A percentile compares a stretch with the other conserved stretches of the same genome.
These are phyloP conservation scores for Yamadazyma olivae DNA, from an alignment of 805 yeast species.

Conservation along the genomic window DNA sequence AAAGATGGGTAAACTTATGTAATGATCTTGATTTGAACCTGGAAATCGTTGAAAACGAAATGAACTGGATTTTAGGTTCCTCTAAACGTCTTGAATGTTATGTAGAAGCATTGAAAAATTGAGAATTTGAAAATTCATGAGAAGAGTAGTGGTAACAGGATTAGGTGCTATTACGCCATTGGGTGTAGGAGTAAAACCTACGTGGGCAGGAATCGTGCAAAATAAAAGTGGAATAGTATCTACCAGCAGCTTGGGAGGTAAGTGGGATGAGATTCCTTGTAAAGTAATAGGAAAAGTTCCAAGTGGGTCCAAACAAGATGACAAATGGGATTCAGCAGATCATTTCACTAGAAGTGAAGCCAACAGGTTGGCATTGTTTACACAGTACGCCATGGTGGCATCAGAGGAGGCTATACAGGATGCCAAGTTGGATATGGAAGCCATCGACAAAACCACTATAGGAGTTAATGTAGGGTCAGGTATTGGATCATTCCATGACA, in stretches of 20 bases:
- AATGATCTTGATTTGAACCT: slow-evolving; percentile 18
- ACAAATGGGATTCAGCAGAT: slow-evolving; percentile 50
- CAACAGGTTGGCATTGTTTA: slow-evolving; percentile 64
- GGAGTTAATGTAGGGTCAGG: slow-evolving; percentile 94
- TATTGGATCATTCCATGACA: slow-evolving; percentile 80
- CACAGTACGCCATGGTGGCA: slow-evolving; percentile 78
- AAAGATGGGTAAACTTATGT: slow-evolving; percentile 29
- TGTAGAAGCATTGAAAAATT: slow-evolving; percentile 7
- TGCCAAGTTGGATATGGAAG: slow-evolving; percentile 46
- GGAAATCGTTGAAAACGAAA: slow-evolving; percentile 21
- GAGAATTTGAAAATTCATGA: slow-evolving; percentile 8
- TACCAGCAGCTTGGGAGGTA: slow-evolving; percentile 39
- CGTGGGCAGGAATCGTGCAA: slow-evolving; percentile 54
- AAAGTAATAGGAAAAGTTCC: slow-evolving; percentile 78
- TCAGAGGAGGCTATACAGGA: slow-evolving; percentile 74
- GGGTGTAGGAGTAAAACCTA: slow-evolving; percentile 59
- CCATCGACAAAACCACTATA: slow-evolving; percentile 33
- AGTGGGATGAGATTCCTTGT: slow-evolving; percentile 58
- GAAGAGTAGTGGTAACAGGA: slow-evolving; percentile 89
- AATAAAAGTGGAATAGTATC: slow-evolving; percentile 60
- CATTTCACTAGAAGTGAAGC: slow-evolving; percentile 49
- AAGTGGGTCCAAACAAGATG: slow-evolving; percentile 38
- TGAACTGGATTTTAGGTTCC: slow-evolving; percentile 40
- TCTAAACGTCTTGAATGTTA: slow-evolving; percentile 33
- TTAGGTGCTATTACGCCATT: slow-evolving; percentile 83